phyloP scores from a whole-genome alignment of 257 asterid genomes.

The Solanum bukasovii region DNA sequence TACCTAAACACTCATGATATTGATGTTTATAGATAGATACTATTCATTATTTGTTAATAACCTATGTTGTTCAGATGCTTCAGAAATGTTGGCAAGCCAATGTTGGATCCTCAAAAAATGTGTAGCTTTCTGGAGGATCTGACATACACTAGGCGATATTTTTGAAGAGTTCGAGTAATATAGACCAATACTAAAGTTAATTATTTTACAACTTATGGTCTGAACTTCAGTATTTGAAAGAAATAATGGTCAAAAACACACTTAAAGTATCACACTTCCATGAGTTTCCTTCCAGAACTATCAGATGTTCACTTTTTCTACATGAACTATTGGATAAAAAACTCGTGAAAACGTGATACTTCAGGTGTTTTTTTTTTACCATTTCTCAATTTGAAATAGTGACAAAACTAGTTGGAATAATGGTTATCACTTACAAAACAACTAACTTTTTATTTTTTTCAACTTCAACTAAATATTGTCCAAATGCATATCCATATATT shows the following conservation, averaged over 20 bases:
- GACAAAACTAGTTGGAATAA: not conserved
- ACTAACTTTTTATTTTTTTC: not conserved
- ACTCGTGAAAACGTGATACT: not conserved
- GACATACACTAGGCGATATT: not conserved
- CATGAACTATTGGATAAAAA: not conserved
- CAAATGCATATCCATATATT: not conserved
- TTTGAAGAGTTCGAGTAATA: not conserved
- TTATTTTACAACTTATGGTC: not conserved
- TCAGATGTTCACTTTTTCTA: not conserved
- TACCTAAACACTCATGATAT: not conserved
- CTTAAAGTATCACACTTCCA: not conserved
- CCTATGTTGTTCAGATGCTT: not conserved
- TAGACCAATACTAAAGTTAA: not conserved
- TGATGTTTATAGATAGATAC: not conserved
- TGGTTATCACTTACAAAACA: not conserved
- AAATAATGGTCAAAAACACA: not conserved
- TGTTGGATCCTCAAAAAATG: not conserved
- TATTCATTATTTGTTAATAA: not conserved
- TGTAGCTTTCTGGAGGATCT: not conserved
- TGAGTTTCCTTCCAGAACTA: not conserved
- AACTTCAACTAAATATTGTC: not conserved
- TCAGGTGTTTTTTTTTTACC: not conserved
- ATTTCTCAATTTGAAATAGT: not conserved
- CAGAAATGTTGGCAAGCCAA: not conserved
- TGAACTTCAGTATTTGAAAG: not conserved